Percentiles rank a stretch among this genome's conserved stretches.
phyloP scores from a whole-genome alignment of 495 filamentous ascomycete species.

The Hypoxylon crocopeplum region DNA sequence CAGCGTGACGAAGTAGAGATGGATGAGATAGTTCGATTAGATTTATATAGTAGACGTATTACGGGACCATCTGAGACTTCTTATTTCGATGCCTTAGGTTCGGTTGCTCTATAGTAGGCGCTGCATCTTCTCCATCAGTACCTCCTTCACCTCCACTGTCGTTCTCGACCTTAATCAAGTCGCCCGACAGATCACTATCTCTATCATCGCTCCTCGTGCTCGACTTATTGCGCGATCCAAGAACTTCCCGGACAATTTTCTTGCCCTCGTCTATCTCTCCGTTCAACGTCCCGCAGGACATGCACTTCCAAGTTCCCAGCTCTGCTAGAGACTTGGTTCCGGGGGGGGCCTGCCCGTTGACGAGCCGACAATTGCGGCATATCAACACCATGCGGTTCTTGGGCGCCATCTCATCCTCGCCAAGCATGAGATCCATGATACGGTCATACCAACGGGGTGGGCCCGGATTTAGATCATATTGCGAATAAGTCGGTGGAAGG shows the following conservation, averaged over 20 bases:
- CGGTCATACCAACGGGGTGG: conserved; percentile 90
- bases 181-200: conserved; percentile 44
- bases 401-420: conserved; percentile 92
- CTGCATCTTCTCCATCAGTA: conserved; percentile 25
- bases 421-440: conserved; percentile 86
- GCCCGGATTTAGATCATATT: conserved; percentile 53
- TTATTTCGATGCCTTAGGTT: conserved; percentile 30
- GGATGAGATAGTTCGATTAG: background rate
- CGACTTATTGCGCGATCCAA: conserved; percentile 39
- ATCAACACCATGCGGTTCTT: conserved; percentile 92
- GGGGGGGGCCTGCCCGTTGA: conserved; percentile 95
- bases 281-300: conserved; percentile 82
- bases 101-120: conserved; percentile 9
- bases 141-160: conserved; percentile 34
- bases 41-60: conserved; percentile 3
- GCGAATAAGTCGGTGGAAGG: conserved; percentile 48
- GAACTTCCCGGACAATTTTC: conserved; percentile 61
- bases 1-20: too few species aligned
- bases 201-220: conserved; percentile 36
- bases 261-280: conserved; percentile 76
- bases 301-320: conserved; percentile 88
- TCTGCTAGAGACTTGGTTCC: conserved; percentile 80
- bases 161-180: conserved; percentile 49
- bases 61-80: conserved; percentile 42
- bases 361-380: conserved; percentile 80